These are phyloP conservation scores for Cytospora leucostoma DNA, from an alignment of 2,329 filamentous ascomycete genomes.

Conservation along the genomic window DNA sequence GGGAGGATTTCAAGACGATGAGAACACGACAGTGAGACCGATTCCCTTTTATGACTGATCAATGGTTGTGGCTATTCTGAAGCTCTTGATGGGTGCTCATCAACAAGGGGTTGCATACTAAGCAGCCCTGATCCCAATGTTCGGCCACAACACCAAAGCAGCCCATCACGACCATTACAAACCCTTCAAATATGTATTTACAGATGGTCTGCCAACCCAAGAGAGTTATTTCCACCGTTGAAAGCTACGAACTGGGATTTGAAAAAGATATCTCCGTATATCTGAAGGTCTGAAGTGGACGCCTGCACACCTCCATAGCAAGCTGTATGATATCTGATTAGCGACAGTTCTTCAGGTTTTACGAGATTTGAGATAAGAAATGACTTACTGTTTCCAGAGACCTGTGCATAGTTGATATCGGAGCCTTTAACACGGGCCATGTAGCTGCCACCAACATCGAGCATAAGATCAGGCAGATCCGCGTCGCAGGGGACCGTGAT, in stretches of 20 bases:
- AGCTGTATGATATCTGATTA: slow-evolving; percentile 36
- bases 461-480: slow-evolving; percentile 49
- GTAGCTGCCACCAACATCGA: slow-evolving; percentile 59
- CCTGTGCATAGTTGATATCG: slow-evolving; percentile 55
- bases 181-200: neutral
- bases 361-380: neutral
- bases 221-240: slow-evolving; percentile 55
- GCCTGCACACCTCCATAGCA: slow-evolving; percentile 72
- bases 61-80: no score
- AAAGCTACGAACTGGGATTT: slow-evolving; percentile 62
- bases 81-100: no score
- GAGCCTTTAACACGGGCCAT: slow-evolving; percentile 58
- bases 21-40: neutral
- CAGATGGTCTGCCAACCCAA: slow-evolving; percentile 50
- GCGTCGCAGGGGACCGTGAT: slow-evolving; percentile 50
- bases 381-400: slow-evolving; percentile 53
- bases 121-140: neutral
- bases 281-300: slow-evolving; percentile 56
- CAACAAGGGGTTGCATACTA: neutral
- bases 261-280: slow-evolving; percentile 65
- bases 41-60: neutral
- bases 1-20: no score
- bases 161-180: neutral
- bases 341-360: neutral
- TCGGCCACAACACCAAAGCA: neutral